A percentile compares a stretch with the other conserved stretches of the same genome.
These are phyloP conservation scores for Suillus americanus DNA, from an alignment of 768 basidiomycete species.

Conservation along the genomic window DNA sequence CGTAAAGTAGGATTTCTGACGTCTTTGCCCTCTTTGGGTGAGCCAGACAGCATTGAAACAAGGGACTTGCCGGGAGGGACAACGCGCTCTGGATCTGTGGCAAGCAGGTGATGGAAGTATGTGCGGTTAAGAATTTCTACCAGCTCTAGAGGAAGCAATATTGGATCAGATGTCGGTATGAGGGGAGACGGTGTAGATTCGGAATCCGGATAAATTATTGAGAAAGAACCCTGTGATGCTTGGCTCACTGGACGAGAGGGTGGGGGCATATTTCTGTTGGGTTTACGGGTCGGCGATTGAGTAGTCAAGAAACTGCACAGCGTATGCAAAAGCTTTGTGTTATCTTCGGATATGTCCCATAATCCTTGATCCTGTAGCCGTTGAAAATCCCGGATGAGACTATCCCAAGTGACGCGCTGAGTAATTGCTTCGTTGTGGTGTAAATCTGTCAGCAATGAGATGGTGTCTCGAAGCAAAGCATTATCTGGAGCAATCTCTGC, in stretches of 20 bases:
- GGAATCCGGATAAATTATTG: constrained; percentile 17
- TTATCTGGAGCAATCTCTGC: constrained; percentile 11
- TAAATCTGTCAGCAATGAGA: constrained; percentile 19
- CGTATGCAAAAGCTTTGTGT: constrained; percentile 27
- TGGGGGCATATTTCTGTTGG: neutral
- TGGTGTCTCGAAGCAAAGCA: constrained; percentile 21
- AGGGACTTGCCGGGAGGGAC: constrained; percentile 75
- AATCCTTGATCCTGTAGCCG: constrained; percentile 24
- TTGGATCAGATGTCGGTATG: constrained; percentile 21
- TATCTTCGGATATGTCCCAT: constrained; percentile 26
- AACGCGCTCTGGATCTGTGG: constrained; percentile 56
- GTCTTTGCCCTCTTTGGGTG: constrained; percentile 17
- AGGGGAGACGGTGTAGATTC: constrained; percentile 16
- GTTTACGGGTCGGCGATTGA: neutral
- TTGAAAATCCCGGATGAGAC: constrained; percentile 19
- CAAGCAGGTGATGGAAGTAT: constrained; percentile 68
- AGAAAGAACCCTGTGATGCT: constrained; percentile 9
- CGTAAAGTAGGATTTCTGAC: constrained; percentile 37
- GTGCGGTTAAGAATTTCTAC: constrained; percentile 55
- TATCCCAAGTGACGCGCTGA: constrained; percentile 23
- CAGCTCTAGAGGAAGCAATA: constrained; percentile 53
- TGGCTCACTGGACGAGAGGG: neutral
- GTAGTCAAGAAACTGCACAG: constrained; percentile 18
- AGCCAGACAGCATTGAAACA: constrained; percentile 54
- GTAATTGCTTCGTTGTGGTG: constrained; percentile 22